Evolutionary conservation across 768 basidiomycete species (phyloP), one percentile per base, ranked within the genome.

Genomic region (Pisolithus microcarpus): DNA sequence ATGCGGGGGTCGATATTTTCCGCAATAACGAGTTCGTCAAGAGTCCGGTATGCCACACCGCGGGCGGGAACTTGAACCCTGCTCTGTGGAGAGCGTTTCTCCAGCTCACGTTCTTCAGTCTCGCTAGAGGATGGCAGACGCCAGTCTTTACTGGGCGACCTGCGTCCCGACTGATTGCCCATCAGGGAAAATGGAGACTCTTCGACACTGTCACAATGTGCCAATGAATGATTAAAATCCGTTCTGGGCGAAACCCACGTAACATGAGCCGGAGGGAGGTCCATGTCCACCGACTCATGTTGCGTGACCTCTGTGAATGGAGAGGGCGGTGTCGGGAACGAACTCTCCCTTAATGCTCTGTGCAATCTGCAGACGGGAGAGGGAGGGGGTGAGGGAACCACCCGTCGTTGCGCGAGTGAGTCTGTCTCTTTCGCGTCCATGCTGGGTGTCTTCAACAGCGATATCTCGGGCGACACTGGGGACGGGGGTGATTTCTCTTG

Each of bases 1-100:
- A 66, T 13, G 8, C 65, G 65, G 44, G 66, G 36, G 47, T 66
- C 66, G 36, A 55, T 45, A 4, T 40, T 40, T 48, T 51, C 26
- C 30, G 23, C 31, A 18, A 51, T 56, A 24, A 40, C 36, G 28
- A 65, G 44, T 21, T 62, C 58, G 44, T 52, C 18, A 28, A 67
- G 49, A 31, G 48, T 52, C 11, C 39, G 56, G 48, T 64, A 66
- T 24, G 34, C 28, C 30, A 66, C 58, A 9, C 65, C 65, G 46
- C 50, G 57, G 24, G 44, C 23, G 13, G 51, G 23, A 15, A 24
- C 26, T 8, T 23, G 24, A 44, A n/a, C 13, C 43, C 43, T 44
- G 13, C n/a, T 44, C 28, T 24, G 23, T 6, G 43, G 43, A 4
- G 16, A 28, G 7, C 4, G 7, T 15, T 16, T 52, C 36, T 47